These are phyloP conservation scores for Parastagonospora nodorum DNA, from an alignment of 2,329 filamentous ascomycete species.

Conservation along the genomic window DNA sequence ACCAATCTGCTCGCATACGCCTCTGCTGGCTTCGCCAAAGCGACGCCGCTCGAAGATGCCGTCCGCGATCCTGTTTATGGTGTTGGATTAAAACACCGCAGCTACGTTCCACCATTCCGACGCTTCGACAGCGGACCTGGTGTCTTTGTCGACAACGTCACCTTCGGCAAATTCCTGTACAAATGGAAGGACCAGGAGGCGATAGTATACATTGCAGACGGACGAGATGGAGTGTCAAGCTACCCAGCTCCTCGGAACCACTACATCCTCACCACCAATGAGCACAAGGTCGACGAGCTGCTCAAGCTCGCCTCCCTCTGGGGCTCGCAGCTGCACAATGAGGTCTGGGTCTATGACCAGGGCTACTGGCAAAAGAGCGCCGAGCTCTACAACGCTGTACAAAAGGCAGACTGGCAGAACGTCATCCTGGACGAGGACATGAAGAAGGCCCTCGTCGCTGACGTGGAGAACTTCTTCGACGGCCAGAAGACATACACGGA, in stretches of 20 bases:
- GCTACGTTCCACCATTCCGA: constrained; percentile 46
- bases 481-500: constrained; percentile 62
- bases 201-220: constrained; percentile 50
- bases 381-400: constrained; percentile 61
- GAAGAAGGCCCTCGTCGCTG: constrained; percentile 67
- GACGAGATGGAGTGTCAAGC: constrained; percentile 42
- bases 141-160: constrained; percentile 42
- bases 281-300: constrained; percentile 54
- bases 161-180: constrained; percentile 54
- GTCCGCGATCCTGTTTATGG: constrained; percentile 45
- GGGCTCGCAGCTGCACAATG: constrained; percentile 62
- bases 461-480: constrained; percentile 69
- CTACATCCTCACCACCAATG: constrained; percentile 50
- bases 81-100: constrained; percentile 40
- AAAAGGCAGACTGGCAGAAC: constrained; percentile 62
- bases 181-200: constrained; percentile 53
- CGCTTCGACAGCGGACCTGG: constrained; percentile 46
- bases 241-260: constrained; percentile 46
- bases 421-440: constrained; percentile 69
- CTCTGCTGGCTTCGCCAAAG: constrained; percentile 47
- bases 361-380: constrained; percentile 67
- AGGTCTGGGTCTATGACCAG: constrained; percentile 70
- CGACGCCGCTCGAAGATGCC: constrained; percentile 49
- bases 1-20: constrained; percentile 52
- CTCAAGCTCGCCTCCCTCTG: constrained; percentile 62